Base-by-base conservation (phyloP, 2,329 filamentous ascomycete genomes). In the Fusarium fracticaudum region DNA sequence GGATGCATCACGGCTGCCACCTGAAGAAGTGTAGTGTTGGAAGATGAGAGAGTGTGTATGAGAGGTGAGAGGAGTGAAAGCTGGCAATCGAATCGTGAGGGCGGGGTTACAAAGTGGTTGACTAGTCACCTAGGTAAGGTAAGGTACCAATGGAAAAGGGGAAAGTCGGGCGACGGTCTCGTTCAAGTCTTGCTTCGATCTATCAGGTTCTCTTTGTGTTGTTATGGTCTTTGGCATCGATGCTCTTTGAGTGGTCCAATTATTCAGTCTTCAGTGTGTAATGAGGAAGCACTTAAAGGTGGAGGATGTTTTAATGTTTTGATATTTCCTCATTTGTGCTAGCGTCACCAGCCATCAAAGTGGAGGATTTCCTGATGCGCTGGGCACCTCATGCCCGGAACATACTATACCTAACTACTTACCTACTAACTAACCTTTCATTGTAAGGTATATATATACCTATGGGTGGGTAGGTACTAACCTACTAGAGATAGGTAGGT, bases 1-100 rank as follows among this genome's bases (percentile, higher is more conserved):
- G 71, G 50, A 70, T 76, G 73, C 77, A 79, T 79, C 55, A 37
- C 57, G 55, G 59, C 60, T 67, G 47, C 55, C 43, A 35, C 38
- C 24, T 54, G 44, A 45, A 61, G 53, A 45, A 61, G 22, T 41
- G 18, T 50, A 61, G 22, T 41, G 18, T 50, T 38, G n/a, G 22
- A 43, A 48, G 66, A 59, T 58, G 37, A 29, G 41, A 69, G 47
- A 50, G 35, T 35, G 33, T 35, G 14, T 35, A 17, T 37, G 35
- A 18, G 35, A 37, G 35, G 35, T 37, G 35, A 37, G 35, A 37
- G 17, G 38, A n/a, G 35, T n/a, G n/a, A 40, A 43, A 38, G 31
- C 40, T 58, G 26, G 45, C 4, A 59, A 69, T 60, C 29, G 69
- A 55, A 69, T 64, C 24, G 70, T 50, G 55, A 58, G 31, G 67